Conservation (phyloP, 768 basidiomycete species). For the Mycena metata region DNA sequence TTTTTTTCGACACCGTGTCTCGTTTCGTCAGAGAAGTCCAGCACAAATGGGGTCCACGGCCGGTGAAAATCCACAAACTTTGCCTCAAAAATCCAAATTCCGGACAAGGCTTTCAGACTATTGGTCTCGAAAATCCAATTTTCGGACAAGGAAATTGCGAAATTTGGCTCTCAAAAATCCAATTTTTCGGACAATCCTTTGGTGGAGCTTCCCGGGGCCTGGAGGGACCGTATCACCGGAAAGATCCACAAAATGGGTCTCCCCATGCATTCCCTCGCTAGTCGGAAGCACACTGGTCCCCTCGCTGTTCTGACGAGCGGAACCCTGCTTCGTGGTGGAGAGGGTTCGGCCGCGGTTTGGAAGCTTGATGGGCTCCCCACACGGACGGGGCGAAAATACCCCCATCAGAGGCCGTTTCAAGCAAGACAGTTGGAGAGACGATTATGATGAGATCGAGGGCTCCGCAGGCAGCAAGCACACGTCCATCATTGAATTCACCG, state of each 20-base stretch:
- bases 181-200: too few relatives aligned
- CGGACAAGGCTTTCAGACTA: too few relatives aligned
- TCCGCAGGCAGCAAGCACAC: constrained; percentile 42
- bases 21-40: too few relatives aligned
- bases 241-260: constrained; percentile 20
- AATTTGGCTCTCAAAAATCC: too few relatives aligned
- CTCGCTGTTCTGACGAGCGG: constrained; percentile 47
- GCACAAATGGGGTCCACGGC: too few relatives aligned
- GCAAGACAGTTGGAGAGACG: constrained; percentile 26
- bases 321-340: constrained; percentile 49
- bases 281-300: constrained; percentile 44
- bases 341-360: constrained; percentile 52
- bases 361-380: constrained; percentile 49
- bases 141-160: too few relatives aligned
- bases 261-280: constrained; percentile 51
- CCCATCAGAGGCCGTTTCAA: constrained; percentile 39
- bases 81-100: too few relatives aligned
- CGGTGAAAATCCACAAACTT: too few relatives aligned
- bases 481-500: constrained; percentile 26
- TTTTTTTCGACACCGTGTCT: too few relatives aligned
- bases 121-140: too few relatives aligned
- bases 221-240: constrained; percentile 4
- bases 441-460: constrained; percentile 47
- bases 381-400: constrained; percentile 42
- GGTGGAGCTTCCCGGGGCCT: too few relatives aligned